Base-by-base conservation (phyloP, 257 asterid species). In the Perilla frutescens region DNA sequence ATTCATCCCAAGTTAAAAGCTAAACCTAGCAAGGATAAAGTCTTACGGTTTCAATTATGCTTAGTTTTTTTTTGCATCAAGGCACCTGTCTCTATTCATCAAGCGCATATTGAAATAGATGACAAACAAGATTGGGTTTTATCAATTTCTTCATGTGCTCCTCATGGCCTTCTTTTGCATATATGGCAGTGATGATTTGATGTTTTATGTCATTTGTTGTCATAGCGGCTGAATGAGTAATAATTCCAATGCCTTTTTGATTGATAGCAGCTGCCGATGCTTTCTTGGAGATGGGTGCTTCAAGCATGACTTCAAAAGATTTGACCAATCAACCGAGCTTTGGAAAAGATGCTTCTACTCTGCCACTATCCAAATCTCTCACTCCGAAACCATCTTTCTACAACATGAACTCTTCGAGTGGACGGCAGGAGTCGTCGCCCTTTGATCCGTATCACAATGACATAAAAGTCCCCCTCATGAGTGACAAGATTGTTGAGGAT, bases 251-350 rank as follows among this genome's bases (percentile, higher is more conserved):
- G 26, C 26, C 58, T 71, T 72, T 61, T 50, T 72, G 65, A 58
- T 69, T 61, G 40, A 26, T 62, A 87, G 90, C 84, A 93, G 96
- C 85, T 61, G 45, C 91, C 10, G 91, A 87, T 81, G 80, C 79
- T 37, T 86, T 86, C 76, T 75, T 84, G 73, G 88, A 89, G 14
- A 66, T 78, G 64, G 74, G 83, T 20, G 54, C 83, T 55, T 76
- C 86, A 0, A 70, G 66, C 73, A 43, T 62, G 74, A 81, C 83
- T 75, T 66, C 83, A 11, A 86, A 80, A 82, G 90, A 82, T 60
- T 40, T 57, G 15, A 62, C 70, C 8, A 57, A 40, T 50, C 91
- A 82, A 73, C 75, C 79, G 3, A 54, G 79, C 66, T 81, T 82
- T 6, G 78, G 65, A 45, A 89, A 81, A 36, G 87, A 83, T 5